A percentile compares a stretch with the other conserved stretches of the same genome.
Conservation (phyloP, 1,284 basidiomycete genomes). For the Tetrapyrgos nigripes region DNA sequence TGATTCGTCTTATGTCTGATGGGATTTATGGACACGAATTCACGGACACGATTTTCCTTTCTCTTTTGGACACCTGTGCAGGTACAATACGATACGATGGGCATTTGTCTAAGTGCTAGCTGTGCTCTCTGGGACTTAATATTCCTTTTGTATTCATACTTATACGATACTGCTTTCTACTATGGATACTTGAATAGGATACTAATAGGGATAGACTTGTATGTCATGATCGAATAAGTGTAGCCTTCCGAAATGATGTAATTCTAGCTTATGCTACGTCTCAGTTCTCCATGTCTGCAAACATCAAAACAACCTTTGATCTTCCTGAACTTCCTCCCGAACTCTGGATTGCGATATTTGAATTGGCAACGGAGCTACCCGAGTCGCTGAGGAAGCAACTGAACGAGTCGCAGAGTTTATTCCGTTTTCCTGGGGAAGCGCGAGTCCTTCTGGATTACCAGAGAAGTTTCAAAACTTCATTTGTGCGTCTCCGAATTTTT, state of each 20-base stretch:
- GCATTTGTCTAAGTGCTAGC: neutral
- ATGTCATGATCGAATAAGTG: too few relatives aligned
- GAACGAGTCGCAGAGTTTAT: conserved; percentile 26
- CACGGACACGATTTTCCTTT: neutral
- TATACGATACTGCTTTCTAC: too few relatives aligned
- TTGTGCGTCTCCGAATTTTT: neutral
- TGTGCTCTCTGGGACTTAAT: neutral
- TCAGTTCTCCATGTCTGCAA: neutral
- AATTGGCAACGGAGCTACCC: conserved; percentile 36
- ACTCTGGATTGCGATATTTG: conserved; percentile 41
- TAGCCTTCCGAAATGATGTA: too few relatives aligned
- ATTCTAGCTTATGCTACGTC: too few relatives aligned
- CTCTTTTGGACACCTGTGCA: neutral
- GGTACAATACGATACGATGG: neutral
- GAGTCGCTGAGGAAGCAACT: too few relatives aligned
- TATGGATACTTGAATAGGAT: too few relatives aligned
- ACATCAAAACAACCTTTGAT: neutral
- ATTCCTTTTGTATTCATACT: too few relatives aligned
- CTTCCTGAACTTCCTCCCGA: conserved; percentile 40
- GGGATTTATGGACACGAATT: neutral
- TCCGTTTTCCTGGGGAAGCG: conserved; percentile 21
- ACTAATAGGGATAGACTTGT: too few relatives aligned
- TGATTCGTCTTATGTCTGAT: neutral
- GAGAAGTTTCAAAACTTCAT: neutral
- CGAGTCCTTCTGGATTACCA: neutral